Percentiles rank a stretch among this genome's conserved stretches.
Evolutionary conservation across 1,284 basidiomycete genomes (phyloP).

Genomic region (Rhodofomes roseus): DNA sequence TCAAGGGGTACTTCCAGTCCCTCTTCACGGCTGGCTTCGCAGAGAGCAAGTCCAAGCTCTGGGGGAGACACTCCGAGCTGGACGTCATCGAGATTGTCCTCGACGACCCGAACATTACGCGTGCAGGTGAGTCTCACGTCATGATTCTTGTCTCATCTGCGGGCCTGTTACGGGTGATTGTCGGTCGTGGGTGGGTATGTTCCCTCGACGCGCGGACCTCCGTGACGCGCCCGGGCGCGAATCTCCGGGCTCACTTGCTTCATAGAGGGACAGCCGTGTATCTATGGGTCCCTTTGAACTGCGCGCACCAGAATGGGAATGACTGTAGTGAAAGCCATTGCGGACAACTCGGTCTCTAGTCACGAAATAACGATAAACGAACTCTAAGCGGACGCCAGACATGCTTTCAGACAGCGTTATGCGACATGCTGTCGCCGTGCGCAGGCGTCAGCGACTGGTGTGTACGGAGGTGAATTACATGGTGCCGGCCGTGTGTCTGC

Average conservation of each 20-base stretch:
- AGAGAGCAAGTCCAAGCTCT: conserved; percentile 25
- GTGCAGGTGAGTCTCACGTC: conserved; percentile 54
- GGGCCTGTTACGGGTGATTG: background rate
- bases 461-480: background rate
- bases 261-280: background rate
- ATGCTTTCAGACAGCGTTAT: background rate
- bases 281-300: background rate
- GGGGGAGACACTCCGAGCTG: conserved; percentile 15
- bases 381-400: too few species aligned
- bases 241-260: too few species aligned
- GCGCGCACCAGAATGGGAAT: background rate
- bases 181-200: background rate
- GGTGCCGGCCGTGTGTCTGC: conserved; percentile 1
- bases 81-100: conserved; percentile 67
- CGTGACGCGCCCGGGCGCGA: too few species aligned
- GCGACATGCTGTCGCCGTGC: background rate
- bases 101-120: conserved; percentile 84
- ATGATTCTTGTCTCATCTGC: background rate
- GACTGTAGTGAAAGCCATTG: too few species aligned
- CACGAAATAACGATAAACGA: too few species aligned
- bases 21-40: conserved; percentile 82
- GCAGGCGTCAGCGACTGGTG: background rate
- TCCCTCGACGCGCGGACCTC: background rate
- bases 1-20: conserved; percentile 78
- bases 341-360: too few species aligned